phyloP scores from a whole-genome alignment of 257 asterid species.

The Solanum appendiculatum region DNA sequence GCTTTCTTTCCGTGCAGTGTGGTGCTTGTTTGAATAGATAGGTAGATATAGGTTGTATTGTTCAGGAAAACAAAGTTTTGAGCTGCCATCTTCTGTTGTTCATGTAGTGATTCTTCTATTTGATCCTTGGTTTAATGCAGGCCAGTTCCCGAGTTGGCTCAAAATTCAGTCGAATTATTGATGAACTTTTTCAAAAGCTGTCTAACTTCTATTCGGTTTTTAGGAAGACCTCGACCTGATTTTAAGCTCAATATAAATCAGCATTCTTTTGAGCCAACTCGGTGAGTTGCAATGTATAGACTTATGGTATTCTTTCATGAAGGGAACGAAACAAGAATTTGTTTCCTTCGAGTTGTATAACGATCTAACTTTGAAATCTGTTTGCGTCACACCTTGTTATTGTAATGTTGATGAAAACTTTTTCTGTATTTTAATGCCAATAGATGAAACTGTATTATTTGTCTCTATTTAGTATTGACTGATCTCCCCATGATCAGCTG shows the following conservation, averaged over 20 bases:
- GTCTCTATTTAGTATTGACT: not conserved
- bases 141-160: slow-evolving; percentile 69
- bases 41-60: not conserved
- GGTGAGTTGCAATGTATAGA: slow-evolving; percentile 44
- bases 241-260: slow-evolving; percentile 29
- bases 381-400: not conserved
- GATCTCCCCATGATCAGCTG: slow-evolving; percentile 31
- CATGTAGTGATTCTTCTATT: slow-evolving; percentile 15
- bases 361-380: not conserved
- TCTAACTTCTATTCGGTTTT: slow-evolving; percentile 44
- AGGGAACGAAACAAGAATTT: slow-evolving; percentile 3
- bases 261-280: slow-evolving; percentile 51
- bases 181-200: slow-evolving; percentile 46
- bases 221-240: slow-evolving; percentile 50
- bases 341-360: not conserved
- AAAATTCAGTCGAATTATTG: slow-evolving; percentile 51
- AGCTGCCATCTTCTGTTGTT: not conserved
- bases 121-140: slow-evolving; percentile 53
- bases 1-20: not conserved
- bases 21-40: not conserved
- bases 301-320: slow-evolving; percentile 15
- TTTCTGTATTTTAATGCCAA: not conserved
- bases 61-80: not conserved
- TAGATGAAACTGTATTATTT: not conserved
- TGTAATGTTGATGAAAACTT: not conserved